Evolutionary conservation across 257 asterid species (phyloP).

Genomic region (Fraxinus cuspidata): DNA sequence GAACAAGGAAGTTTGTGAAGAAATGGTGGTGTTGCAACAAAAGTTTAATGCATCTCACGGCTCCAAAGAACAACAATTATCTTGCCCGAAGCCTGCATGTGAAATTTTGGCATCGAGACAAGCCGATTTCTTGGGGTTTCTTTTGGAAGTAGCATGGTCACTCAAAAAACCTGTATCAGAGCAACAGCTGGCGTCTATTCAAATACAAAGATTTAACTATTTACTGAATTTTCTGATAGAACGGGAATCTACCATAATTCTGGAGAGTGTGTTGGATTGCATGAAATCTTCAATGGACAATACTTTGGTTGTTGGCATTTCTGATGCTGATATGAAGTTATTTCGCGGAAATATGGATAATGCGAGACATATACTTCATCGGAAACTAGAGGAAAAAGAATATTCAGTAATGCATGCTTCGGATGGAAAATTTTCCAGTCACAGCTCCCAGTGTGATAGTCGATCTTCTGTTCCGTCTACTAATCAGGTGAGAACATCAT

Average conservation of each 20-base stretch:
- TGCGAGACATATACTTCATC: conserved; percentile 43
- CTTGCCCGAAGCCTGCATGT: conserved; percentile 45
- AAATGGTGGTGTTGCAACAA: conserved; percentile 65
- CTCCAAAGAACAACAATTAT: conserved; percentile 32
- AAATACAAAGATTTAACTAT: conserved; percentile 51
- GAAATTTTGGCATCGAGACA: conserved; percentile 46
- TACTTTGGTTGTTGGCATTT: conserved; percentile 34
- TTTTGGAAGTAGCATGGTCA: conserved; percentile 81
- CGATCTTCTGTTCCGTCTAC: conserved; percentile 22
- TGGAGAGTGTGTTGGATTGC: conserved; percentile 48
- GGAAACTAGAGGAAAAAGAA: conserved; percentile 35
- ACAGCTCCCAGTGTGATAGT: conserved; percentile 27
- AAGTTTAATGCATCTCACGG: conserved; percentile 29
- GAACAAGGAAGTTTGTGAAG: conserved; percentile 73
- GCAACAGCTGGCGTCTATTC: conserved; percentile 44
- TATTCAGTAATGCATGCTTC: conserved; percentile 12
- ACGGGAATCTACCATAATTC: conserved; percentile 52
- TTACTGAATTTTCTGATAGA: conserved; percentile 56
- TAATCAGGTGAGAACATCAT: conserved; percentile 40
- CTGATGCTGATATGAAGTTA: conserved; percentile 47
- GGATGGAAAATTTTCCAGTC: conserved; percentile 24
- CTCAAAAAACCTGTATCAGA: conserved; percentile 56
- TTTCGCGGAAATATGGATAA: conserved; percentile 46
- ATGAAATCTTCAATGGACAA: conserved; percentile 40
- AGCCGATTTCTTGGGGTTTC: conserved; percentile 50